Evolutionary conservation across 306 rosid species (phyloP).

Genomic region (Castanospermum australe): DNA sequence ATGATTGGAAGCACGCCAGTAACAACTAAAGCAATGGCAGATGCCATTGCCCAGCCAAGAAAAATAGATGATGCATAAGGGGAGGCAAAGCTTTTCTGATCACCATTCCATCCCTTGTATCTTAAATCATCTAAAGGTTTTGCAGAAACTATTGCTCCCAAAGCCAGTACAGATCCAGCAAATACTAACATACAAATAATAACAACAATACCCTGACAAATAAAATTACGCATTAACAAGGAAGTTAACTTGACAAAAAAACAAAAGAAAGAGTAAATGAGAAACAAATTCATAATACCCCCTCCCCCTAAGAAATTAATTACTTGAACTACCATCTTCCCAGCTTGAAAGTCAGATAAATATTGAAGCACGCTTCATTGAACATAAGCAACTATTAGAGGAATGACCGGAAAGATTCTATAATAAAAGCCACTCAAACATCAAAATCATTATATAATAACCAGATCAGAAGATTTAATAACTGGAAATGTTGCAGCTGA

Average conservation of each 20-base stretch:
- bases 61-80: constrained; percentile 86
- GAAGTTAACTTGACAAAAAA: not conserved
- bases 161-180: constrained; percentile 80
- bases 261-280: not conserved
- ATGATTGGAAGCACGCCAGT: constrained; percentile 89
- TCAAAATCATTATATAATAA: not conserved
- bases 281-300: not conserved
- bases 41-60: constrained; percentile 99
- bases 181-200: constrained; percentile 63
- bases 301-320: not conserved
- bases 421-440: not conserved
- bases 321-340: constrained; percentile 5
- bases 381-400: not conserved
- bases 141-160: constrained; percentile 86
- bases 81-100: constrained; percentile 65
- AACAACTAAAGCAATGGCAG: constrained; percentile 77
- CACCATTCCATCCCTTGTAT: constrained; percentile 86
- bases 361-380: not conserved
- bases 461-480: not conserved
- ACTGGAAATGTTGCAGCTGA: not conserved
- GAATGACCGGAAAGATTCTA: not conserved
- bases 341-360: not conserved
- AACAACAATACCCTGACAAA: constrained; percentile 78
- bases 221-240: constrained; percentile 23
- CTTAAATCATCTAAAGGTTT: constrained; percentile 89